Evolutionary conservation across 805 yeast genomes (phyloP).

Genomic region (Suhomyces sp.): DNA sequence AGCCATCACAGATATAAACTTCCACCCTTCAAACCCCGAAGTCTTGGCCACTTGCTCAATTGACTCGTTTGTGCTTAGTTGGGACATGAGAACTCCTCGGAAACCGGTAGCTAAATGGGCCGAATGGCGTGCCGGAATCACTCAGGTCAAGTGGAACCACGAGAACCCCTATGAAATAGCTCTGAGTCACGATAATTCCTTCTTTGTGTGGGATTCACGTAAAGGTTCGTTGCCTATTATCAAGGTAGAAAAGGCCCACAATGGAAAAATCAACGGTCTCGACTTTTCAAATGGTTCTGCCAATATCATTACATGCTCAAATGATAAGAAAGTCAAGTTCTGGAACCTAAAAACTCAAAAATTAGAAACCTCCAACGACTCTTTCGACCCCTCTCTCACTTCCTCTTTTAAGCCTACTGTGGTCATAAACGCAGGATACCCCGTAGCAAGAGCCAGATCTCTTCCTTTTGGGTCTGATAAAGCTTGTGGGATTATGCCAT

Average conservation of each 20-base stretch:
- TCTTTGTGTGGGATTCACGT: constrained; percentile 86
- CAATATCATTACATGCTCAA: constrained; percentile 75
- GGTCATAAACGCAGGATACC: constrained; percentile 70
- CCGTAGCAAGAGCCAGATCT: constrained; percentile 84
- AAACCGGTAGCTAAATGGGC: constrained; percentile 75
- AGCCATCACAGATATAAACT: constrained; percentile 94
- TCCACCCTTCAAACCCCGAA: constrained; percentile 85
- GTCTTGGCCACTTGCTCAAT: constrained; percentile 88
- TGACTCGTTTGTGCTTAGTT: constrained; percentile 79
- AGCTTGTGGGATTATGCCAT: constrained; percentile 86
- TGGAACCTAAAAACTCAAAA: constrained; percentile 59
- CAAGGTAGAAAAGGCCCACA: constrained; percentile 64
- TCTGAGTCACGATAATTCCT: constrained; percentile 76
- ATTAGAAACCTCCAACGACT: constrained; percentile 14
- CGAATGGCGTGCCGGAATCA: constrained; percentile 94
- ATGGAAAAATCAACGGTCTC: constrained; percentile 84
- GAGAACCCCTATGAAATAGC: constrained; percentile 75
- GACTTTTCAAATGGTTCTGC: constrained; percentile 69
- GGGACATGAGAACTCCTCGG: constrained; percentile 86
- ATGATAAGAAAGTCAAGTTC: constrained; percentile 74
- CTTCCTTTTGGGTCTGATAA: constrained; percentile 76
- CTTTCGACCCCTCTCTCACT: constrained; percentile 13
- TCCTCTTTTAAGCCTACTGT: constrained; percentile 41
- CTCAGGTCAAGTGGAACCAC: constrained; percentile 93
- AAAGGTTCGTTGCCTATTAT: constrained; percentile 75